A percentile compares a stretch with the other conserved stretches of the same genome.
These are phyloP conservation scores for Inga oerstediana DNA, from an alignment of 306 rosid species.

Conservation along the genomic window DNA sequence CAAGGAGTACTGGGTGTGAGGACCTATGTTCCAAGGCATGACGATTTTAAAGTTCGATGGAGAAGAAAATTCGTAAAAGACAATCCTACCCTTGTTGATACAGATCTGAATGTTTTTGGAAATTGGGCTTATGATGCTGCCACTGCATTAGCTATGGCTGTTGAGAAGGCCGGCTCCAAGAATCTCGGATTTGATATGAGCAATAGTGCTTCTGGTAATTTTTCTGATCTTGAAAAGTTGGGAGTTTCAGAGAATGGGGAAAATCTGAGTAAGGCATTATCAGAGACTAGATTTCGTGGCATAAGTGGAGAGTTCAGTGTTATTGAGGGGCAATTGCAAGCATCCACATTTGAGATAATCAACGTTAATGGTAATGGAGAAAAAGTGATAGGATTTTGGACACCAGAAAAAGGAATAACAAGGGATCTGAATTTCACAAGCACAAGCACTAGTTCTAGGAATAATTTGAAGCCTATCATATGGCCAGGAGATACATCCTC, in stretches of 20 bases:
- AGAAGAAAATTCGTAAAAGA: slow-evolving; percentile 42
- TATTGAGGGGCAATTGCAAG: slow-evolving; percentile 39
- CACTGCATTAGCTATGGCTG: slow-evolving; percentile 60
- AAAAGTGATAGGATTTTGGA: slow-evolving; percentile 57
- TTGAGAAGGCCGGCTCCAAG: slow-evolving; percentile 40
- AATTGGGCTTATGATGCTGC: slow-evolving; percentile 69
- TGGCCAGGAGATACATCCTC: slow-evolving; percentile 61
- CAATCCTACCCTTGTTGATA: slow-evolving; percentile 31
- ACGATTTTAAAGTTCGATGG: slow-evolving; percentile 46
- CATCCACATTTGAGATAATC: slow-evolving; percentile 41
- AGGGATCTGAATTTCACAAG: slow-evolving; percentile 24
- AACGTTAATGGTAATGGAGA: slow-evolving; percentile 50
- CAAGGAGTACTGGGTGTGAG: slow-evolving; percentile 65
- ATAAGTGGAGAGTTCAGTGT: slow-evolving; percentile 50
- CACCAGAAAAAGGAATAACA: slow-evolving; percentile 36
- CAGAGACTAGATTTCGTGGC: slow-evolving; percentile 43
- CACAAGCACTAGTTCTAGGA: slow-evolving; percentile 1
- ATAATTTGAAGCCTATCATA: slow-evolving; percentile 33
- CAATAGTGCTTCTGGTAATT: slow-evolving; percentile 22
- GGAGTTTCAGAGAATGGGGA: slow-evolving; percentile 46
- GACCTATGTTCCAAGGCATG: slow-evolving; percentile 37
- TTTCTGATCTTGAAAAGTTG: slow-evolving; percentile 43
- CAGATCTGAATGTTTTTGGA: slow-evolving; percentile 40
- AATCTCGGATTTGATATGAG: neutral
- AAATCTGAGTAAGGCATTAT: slow-evolving; percentile 36